Conservation (phyloP, 768 basidiomycete species). For the Atractiella rhizophila region DNA sequence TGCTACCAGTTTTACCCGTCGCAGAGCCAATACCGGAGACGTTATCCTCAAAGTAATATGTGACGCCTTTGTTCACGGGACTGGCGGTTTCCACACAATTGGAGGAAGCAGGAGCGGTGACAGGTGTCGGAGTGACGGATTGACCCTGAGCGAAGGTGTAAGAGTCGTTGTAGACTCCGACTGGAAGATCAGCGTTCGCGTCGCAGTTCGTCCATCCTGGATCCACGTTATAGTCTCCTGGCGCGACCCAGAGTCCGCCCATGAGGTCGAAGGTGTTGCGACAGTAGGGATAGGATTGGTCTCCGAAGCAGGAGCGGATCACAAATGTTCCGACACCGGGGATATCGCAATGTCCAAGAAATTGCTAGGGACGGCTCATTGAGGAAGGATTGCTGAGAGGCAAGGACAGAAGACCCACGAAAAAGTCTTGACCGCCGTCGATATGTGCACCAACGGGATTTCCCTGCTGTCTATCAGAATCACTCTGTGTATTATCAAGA, state of each 20-base stretch:
- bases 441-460: neutral
- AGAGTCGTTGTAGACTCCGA: neutral
- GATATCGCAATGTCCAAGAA: neutral
- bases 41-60: too few species aligned
- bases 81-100: neutral
- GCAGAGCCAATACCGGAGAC: too few species aligned
- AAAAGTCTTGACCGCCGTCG: neutral
- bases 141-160: conserved; percentile 1
- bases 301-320: neutral
- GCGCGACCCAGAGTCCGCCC: conserved; percentile 1
- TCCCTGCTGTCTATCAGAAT: neutral
- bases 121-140: neutral
- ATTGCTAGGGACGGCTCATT: neutral
- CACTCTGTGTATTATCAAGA: neutral
- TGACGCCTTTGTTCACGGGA: neutral
- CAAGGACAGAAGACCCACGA: neutral
- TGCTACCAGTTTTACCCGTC: too few species aligned
- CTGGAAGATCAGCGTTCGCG: neutral
- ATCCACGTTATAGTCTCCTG: neutral
- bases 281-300: neutral
- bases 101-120: neutral
- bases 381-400: neutral
- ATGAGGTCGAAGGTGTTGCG: neutral
- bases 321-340: neutral
- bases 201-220: conserved; percentile 2